Conservation (phyloP, 2,329 filamentous ascomycete genomes). For the Colletotrichum gloeosporioides region DNA sequence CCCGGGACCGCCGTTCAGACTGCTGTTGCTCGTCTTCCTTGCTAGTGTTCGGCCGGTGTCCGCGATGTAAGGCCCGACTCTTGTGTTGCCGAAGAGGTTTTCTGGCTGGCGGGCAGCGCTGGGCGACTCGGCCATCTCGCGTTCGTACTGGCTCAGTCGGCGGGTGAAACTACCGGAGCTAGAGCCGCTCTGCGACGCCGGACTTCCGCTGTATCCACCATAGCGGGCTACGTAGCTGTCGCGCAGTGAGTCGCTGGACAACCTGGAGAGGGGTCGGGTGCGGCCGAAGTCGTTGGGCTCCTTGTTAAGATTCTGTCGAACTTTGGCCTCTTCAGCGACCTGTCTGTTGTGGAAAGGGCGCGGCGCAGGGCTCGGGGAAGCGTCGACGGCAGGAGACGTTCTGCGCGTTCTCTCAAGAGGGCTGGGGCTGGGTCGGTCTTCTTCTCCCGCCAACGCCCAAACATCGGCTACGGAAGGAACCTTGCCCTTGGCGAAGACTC, state of each 20-base stretch:
- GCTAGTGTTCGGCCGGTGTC: conserved; percentile 37
- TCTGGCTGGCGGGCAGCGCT: conserved; percentile 26
- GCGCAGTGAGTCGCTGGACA: conserved; percentile 22
- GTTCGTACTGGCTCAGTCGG: conserved; percentile 11
- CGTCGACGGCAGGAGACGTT: conserved; percentile 35
- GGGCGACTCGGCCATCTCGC: conserved; percentile 19
- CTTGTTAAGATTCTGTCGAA: conserved; percentile 31
- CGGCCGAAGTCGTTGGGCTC: conserved; percentile 36
- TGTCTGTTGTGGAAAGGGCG: conserved; percentile 44
- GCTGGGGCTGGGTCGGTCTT: conserved; percentile 29
- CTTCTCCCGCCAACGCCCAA: conserved; percentile 41
- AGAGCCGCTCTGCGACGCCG: conserved; percentile 21
- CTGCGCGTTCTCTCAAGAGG: conserved; percentile 34
- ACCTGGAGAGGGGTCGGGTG: conserved; percentile 22
- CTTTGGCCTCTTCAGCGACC: conserved; percentile 34
- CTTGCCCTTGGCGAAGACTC: conserved; percentile 24
- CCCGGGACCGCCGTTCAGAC: conserved; percentile 27
- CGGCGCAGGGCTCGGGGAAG: conserved; percentile 58
- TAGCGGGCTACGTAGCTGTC: conserved; percentile 28
- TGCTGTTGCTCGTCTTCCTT: conserved; percentile 39
- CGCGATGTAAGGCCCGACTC: conserved; percentile 38
- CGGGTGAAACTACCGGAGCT: conserved; percentile 19
- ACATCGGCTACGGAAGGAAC: conserved; percentile 47
- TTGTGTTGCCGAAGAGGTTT: conserved; percentile 40
- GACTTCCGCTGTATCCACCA: conserved; percentile 8